phyloP scores from a whole-genome alignment of 2,329 filamentous ascomycete genomes.

The Claviceps cyperi region DNA sequence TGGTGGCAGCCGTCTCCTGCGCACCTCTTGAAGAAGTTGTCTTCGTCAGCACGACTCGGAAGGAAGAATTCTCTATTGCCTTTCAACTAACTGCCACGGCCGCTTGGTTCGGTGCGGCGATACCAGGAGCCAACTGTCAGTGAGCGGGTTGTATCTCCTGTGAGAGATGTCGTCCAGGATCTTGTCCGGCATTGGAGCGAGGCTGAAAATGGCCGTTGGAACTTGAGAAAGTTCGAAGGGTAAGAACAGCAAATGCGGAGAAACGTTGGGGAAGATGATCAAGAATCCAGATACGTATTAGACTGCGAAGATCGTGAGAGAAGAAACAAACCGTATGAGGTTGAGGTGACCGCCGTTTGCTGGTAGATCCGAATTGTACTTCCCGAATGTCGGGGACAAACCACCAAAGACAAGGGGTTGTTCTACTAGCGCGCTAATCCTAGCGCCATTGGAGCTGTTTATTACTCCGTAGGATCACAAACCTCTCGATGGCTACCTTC shows the following conservation, averaged over 20 bases:
- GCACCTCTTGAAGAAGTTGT: constrained; percentile 46
- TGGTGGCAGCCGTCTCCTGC: constrained; percentile 57
- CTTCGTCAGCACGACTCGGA: not conserved
- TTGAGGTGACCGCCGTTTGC: no score
- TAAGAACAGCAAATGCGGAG: not conserved
- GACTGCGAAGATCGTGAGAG: not conserved
- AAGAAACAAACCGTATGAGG: no score
- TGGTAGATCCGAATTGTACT: no score
- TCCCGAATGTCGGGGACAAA: no score
- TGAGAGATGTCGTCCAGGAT: constrained; percentile 94
- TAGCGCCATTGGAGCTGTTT: no score
- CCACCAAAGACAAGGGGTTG: no score
- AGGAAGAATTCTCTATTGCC: not conserved
- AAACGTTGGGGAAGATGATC: no score
- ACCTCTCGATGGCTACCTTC: no score
- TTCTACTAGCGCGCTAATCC: constrained; percentile 1
- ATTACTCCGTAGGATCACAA: no score
- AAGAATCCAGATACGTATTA: not conserved
- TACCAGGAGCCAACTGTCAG: constrained; percentile 82
- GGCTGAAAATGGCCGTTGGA: not conserved
- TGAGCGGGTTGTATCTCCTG: constrained; percentile 80
- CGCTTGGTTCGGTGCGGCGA: constrained; percentile 94
- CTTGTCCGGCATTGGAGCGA: constrained; percentile 47
- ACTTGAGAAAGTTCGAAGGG: not conserved
- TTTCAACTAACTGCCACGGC: constrained; percentile 75